phyloP scores from a whole-genome alignment of 305 asterid genomes.

The Fraxinus nigra region DNA sequence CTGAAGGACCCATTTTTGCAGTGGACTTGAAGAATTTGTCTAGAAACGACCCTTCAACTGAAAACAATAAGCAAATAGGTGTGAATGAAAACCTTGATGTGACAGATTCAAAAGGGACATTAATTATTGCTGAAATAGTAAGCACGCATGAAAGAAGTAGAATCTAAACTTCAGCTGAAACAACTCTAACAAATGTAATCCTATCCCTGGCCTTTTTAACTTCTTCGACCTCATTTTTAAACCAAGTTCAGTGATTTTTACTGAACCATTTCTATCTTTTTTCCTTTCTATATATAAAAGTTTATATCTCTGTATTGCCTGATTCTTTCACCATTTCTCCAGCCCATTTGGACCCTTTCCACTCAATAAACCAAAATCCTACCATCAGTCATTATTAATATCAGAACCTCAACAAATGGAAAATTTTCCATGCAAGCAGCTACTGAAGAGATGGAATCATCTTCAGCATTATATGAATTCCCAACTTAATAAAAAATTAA shows the following conservation, averaged over 20 bases:
- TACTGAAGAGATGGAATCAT: background rate
- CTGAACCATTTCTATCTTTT: background rate
- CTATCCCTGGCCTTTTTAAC: background rate
- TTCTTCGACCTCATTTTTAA: background rate
- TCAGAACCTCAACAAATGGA: background rate
- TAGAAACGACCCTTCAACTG: constrained; percentile 82
- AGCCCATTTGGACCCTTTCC: background rate
- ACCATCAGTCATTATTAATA: background rate
- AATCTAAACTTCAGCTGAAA: background rate
- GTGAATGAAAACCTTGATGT: constrained; percentile 7
- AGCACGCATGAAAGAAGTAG: background rate
- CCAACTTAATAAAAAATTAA: background rate
- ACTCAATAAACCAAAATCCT: background rate
- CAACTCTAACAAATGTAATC: background rate
- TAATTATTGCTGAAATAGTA: background rate
- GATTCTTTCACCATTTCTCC: background rate
- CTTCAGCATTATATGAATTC: background rate
- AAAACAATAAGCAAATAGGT: constrained; percentile 24
- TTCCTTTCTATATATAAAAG: background rate
- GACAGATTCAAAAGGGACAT: background rate
- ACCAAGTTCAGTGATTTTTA: background rate
- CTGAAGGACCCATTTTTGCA: constrained; percentile 63
- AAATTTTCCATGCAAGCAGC: background rate
- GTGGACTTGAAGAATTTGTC: constrained; percentile 82
- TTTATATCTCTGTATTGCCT: background rate